These are phyloP conservation scores for Odontarrhena argentea DNA, from an alignment of 345 rosid species.

Conservation along the genomic window DNA sequence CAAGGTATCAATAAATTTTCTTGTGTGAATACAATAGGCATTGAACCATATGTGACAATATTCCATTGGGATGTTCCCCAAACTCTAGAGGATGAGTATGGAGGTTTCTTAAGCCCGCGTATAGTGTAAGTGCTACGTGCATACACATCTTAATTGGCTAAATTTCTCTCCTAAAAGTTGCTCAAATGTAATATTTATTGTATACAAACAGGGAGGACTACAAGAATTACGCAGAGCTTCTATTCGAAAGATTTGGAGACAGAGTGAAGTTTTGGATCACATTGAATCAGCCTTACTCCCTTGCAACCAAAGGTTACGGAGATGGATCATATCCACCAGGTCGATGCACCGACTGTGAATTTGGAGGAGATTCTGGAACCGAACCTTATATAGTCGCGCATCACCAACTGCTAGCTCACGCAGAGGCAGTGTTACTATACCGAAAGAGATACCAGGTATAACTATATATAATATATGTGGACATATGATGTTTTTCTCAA, in stretches of 20 bases:
- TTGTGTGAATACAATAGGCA: slow-evolving; percentile 13
- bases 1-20: neutral
- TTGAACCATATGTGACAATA: slow-evolving; percentile 42
- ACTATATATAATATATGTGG: too few species aligned
- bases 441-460: slow-evolving; percentile 32
- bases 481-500: too few species aligned
- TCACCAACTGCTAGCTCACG: slow-evolving; percentile 50
- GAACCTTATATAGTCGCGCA: slow-evolving; percentile 37
- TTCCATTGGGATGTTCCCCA: slow-evolving; percentile 44
- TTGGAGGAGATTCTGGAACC: slow-evolving; percentile 38
- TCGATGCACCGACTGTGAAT: slow-evolving; percentile 34
- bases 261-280: slow-evolving; percentile 50
- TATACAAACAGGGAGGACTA: slow-evolving; percentile 39
- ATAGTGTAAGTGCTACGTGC: slow-evolving; percentile 37
- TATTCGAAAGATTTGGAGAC: slow-evolving; percentile 51
- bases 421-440: slow-evolving; percentile 39
- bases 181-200: neutral
- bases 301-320: slow-evolving; percentile 25
- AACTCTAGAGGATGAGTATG: slow-evolving; percentile 36
- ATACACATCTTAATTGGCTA: neutral
- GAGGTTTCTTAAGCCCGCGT: slow-evolving; percentile 37
- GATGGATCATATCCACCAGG: slow-evolving; percentile 38
- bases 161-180: too few species aligned
- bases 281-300: slow-evolving; percentile 43
- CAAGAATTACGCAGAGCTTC: slow-evolving; percentile 48